Percentiles rank a stretch among this genome's conserved stretches.
phyloP scores from a whole-genome alignment of 2,329 filamentous ascomycete species.

The Ustilaginoidea virens region DNA sequence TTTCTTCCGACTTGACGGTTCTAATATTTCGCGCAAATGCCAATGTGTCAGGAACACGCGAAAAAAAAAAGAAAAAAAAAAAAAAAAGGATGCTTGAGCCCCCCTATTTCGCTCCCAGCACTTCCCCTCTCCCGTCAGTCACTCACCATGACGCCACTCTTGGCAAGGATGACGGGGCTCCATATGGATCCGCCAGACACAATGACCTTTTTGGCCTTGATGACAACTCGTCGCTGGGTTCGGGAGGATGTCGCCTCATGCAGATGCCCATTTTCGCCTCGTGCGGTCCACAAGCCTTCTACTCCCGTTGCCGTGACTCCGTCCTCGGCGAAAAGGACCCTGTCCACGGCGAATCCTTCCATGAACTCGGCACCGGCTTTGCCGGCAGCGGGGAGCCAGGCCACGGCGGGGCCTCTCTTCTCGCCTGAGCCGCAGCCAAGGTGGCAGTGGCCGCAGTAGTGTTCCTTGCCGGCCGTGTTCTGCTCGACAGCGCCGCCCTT shows the following conservation, averaged over 20 bases:
- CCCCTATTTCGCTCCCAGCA: no score
- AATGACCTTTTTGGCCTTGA: slow-evolving; percentile 70
- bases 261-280: slow-evolving; percentile 46
- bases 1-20: slow-evolving; percentile 74
- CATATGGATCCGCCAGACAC: slow-evolving; percentile 63
- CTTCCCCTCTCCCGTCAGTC: no score
- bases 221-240: slow-evolving; percentile 42
- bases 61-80: no score
- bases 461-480: slow-evolving; percentile 59
- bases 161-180: slow-evolving; percentile 59
- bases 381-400: slow-evolving; percentile 67
- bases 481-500: slow-evolving; percentile 54
- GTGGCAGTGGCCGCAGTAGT: slow-evolving; percentile 56
- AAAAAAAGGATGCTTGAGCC: no score
- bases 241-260: slow-evolving; percentile 32
- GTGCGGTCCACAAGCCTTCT: slow-evolving; percentile 58
- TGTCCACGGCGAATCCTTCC: slow-evolving; percentile 63
- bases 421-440: slow-evolving; percentile 48
- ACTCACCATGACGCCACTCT: slow-evolving; percentile 57
- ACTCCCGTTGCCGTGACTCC: slow-evolving; percentile 52
- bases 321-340: slow-evolving; percentile 49
- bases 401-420: slow-evolving; percentile 66
- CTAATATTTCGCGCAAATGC: slow-evolving; percentile 19
- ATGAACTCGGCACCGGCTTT: slow-evolving; percentile 65
- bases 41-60: no score